These are phyloP conservation scores for Rhodotorula diobovata DNA, from an alignment of 768 basidiomycete genomes.

Conservation along the genomic window DNA sequence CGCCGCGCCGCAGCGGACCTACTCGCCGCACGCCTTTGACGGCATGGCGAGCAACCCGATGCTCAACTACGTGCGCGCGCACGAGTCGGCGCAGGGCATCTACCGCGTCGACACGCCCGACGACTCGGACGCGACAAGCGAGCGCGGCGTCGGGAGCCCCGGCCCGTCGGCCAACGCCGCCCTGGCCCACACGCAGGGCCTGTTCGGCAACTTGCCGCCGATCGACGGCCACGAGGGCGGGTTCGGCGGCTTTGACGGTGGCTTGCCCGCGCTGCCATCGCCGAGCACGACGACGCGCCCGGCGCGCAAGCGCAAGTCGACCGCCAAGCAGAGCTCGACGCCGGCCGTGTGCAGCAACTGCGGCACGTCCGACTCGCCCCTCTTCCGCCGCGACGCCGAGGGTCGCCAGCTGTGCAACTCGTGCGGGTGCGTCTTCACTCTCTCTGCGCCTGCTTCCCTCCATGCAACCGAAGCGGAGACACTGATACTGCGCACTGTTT, in stretches of 20 bases:
- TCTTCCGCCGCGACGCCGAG: slow-evolving; percentile 27
- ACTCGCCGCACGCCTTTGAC: neutral
- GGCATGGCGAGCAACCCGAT: neutral
- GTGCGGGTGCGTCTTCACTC: slow-evolving; percentile 14
- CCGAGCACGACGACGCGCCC: neutral
- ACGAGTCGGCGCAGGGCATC: neutral
- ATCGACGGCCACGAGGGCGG: neutral
- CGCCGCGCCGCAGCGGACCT: neutral
- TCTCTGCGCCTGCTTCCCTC: neutral
- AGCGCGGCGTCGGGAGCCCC: neutral
- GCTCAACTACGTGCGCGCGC: slow-evolving; percentile 21
- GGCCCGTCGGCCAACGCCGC: neutral
- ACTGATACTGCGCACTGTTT: neutral
- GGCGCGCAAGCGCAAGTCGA: neutral
- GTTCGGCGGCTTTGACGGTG: neutral
- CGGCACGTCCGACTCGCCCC: slow-evolving; percentile 26
- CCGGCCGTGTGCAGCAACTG: slow-evolving; percentile 25
- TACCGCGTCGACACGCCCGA: slow-evolving; percentile 19
- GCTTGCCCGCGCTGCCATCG: neutral
- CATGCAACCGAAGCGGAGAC: no score
- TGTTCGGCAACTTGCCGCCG: neutral
- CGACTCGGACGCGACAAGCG: slow-evolving; percentile 9
- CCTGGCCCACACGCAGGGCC: neutral
- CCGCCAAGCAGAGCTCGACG: neutral
- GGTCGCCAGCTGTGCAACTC: slow-evolving; percentile 29